Conservation (phyloP, 1,284 basidiomycete species). For the Phellinidium pouzarii region DNA sequence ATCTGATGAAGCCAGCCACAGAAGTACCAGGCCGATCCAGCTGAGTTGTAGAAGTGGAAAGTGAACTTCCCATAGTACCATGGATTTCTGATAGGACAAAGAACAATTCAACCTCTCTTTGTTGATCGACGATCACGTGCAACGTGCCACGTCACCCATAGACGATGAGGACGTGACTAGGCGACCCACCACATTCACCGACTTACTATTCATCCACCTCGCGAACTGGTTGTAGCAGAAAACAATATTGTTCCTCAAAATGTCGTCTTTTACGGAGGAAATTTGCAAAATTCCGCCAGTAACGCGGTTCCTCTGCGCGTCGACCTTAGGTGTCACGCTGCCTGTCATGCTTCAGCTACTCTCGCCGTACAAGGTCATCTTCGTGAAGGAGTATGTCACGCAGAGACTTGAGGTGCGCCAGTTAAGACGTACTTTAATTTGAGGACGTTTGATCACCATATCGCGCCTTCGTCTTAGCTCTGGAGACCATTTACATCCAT, state of each 20-base stretch:
- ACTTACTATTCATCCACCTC: neutral
- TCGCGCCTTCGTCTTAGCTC: conserved; percentile 38
- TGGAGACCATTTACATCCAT: conserved; percentile 77
- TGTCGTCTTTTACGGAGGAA: conserved; percentile 38
- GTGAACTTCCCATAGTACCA: no score
- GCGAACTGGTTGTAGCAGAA: neutral
- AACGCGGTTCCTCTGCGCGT: conserved; percentile 64
- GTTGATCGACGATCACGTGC: neutral
- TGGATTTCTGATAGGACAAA: no score
- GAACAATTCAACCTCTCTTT: no score
- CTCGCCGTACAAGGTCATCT: conserved; percentile 49
- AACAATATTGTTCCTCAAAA: neutral
- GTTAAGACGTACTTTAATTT: neutral
- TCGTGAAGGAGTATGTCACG: conserved; percentile 43
- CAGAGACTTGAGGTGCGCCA: conserved; percentile 45
- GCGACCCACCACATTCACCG: neutral
- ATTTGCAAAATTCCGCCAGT: conserved; percentile 81
- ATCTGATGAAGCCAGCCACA: no score
- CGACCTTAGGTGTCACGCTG: conserved; percentile 56
- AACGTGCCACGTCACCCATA: neutral
- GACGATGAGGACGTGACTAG: neutral
- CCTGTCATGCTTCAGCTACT: conserved; percentile 56
- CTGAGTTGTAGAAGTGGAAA: no score
- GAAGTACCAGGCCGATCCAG: no score
- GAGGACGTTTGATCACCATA: neutral